These are phyloP conservation scores for Sphagnum tenellum DNA, from an alignment of 225 moss, liverwort and hornwort genomes.

Conservation along the genomic window DNA sequence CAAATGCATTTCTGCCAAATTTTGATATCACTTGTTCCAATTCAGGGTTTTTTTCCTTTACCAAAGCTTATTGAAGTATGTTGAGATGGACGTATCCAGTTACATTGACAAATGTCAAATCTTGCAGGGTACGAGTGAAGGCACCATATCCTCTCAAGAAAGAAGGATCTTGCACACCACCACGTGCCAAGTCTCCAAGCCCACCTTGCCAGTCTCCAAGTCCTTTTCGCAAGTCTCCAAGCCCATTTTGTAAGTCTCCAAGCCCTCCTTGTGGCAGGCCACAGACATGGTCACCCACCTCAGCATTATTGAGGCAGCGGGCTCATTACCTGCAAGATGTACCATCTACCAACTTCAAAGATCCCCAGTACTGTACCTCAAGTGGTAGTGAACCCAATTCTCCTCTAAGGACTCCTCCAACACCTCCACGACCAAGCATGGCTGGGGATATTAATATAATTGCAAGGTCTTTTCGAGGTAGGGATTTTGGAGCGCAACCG, in stretches of 20 bases:
- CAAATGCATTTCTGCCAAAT: neutral
- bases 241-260: neutral
- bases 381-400: constrained; percentile 28
- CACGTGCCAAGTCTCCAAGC: constrained; percentile 12
- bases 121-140: constrained; percentile 18
- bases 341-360: constrained; percentile 8
- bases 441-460: constrained; percentile 15
- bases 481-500: constrained; percentile 6
- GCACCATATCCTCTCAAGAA: constrained; percentile 18
- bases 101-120: neutral
- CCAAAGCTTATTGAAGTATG: neutral
- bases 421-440: constrained; percentile 19
- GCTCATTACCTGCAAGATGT: constrained; percentile 8
- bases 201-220: too few relatives aligned
- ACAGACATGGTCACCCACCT: constrained; percentile 16
- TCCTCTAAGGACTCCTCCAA: constrained; percentile 20
- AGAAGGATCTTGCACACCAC: constrained; percentile 18
- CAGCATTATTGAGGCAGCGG: constrained; percentile 1
- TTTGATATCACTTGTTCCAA: neutral
- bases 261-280: constrained; percentile 13
- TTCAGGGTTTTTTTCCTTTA: neutral
- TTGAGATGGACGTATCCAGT: too few relatives aligned
- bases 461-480: constrained; percentile 11
- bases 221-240: too few relatives aligned
- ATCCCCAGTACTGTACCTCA: constrained; percentile 11